phyloP scores from a whole-genome alignment of 2,329 filamentous ascomycete genomes.

The Fusarium bactridioides region DNA sequence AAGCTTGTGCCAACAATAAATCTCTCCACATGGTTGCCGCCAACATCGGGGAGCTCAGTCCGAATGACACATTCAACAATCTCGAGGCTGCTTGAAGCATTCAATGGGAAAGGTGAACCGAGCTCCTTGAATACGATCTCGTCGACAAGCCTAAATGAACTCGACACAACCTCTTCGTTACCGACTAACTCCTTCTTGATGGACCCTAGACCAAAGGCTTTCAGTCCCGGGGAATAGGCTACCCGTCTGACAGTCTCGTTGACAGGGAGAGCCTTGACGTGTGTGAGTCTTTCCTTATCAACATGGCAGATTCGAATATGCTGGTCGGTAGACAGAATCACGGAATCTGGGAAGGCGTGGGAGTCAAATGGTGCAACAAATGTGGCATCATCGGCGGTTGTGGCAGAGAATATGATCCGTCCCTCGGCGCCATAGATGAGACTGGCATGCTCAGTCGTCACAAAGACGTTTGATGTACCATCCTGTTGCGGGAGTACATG shows the following conservation, averaged over 20 bases:
- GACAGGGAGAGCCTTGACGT: slow-evolving; percentile 82
- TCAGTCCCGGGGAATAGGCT: slow-evolving; percentile 81
- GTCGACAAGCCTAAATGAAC: slow-evolving; percentile 88
- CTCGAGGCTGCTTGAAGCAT: slow-evolving; percentile 62
- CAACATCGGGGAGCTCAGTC: slow-evolving; percentile 70
- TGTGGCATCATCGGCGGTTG: slow-evolving; percentile 86
- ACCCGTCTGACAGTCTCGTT: slow-evolving; percentile 86
- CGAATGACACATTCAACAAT: slow-evolving; percentile 86
- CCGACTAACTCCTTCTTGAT: slow-evolving; percentile 76
- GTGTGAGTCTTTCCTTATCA: slow-evolving; percentile 85
- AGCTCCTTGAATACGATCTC: slow-evolving; percentile 86
- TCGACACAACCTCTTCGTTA: slow-evolving; percentile 78
- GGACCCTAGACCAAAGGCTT: slow-evolving; percentile 86
- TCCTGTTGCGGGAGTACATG: slow-evolving; percentile 76
- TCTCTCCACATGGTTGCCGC: slow-evolving; percentile 70
- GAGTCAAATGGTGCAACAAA: slow-evolving; percentile 85
- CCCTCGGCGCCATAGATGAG: slow-evolving; percentile 91
- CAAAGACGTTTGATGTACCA: slow-evolving; percentile 82
- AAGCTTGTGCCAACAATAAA: slow-evolving; percentile 94
- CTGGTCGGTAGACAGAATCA: slow-evolving; percentile 79
- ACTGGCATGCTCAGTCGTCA: slow-evolving; percentile 92
- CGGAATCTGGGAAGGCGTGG: slow-evolving; percentile 79
- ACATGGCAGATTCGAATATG: slow-evolving; percentile 83
- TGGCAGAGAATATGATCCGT: slow-evolving; percentile 89
- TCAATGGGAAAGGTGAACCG: slow-evolving; percentile 71